Evolutionary conservation across 768 basidiomycete genomes (phyloP).

Genomic region (Cantharellus anzutake): DNA sequence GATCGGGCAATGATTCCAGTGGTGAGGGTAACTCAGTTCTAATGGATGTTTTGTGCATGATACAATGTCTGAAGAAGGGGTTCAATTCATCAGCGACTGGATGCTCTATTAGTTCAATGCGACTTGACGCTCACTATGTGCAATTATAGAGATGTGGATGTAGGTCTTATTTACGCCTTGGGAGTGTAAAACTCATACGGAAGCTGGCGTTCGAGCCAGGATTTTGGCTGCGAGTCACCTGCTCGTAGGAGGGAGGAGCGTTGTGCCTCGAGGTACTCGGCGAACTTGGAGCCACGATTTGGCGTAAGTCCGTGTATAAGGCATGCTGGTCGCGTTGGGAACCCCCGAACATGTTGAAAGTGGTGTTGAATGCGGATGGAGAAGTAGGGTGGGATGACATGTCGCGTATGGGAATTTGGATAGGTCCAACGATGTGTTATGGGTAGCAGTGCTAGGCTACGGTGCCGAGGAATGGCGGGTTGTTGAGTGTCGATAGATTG

Average conservation of each 20-base stretch:
- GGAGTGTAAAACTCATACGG: too few relatives aligned
- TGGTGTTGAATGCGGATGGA: neutral
- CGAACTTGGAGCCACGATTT: neutral
- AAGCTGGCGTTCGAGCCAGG: too few relatives aligned
- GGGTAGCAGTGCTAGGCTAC: neutral
- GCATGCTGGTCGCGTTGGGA: neutral
- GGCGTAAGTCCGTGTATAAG: neutral
- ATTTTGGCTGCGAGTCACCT: neutral
- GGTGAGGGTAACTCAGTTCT: too few relatives aligned
- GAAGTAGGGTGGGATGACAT: neutral
- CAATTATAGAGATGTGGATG: too few relatives aligned
- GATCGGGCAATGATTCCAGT: too few relatives aligned
- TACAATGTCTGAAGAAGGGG: too few relatives aligned
- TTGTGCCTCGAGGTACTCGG: neutral
- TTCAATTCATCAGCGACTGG: too few relatives aligned
- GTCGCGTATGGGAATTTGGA: neutral
- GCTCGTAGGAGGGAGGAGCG: neutral
- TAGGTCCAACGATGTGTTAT: neutral
- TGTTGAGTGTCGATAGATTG: neutral
- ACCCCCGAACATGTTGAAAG: neutral
- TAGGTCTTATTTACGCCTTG: too few relatives aligned
- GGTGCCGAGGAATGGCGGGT: neutral
- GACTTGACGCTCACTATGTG: too few relatives aligned
- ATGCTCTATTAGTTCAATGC: too few relatives aligned
- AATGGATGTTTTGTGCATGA: too few relatives aligned